phyloP scores from a whole-genome alignment of 805 yeast genomes.

The Tanozyma kutaoensis region DNA sequence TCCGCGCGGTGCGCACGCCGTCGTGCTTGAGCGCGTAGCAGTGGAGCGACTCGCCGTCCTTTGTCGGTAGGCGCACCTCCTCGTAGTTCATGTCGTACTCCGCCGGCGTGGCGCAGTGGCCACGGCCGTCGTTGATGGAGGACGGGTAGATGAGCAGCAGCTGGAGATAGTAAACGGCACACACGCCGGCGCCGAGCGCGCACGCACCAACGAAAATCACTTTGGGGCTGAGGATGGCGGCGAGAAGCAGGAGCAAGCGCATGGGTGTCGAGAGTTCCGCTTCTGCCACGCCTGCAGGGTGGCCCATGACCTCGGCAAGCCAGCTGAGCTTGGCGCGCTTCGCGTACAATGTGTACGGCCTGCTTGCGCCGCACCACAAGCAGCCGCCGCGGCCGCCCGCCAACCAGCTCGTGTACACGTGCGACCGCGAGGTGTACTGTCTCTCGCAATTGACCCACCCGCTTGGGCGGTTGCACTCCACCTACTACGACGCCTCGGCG shows the following conservation, averaged over 20 bases:
- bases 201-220: too few species aligned
- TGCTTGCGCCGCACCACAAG: conserved; percentile 11
- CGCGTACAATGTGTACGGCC: conserved; percentile 49
- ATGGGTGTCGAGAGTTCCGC: too few species aligned
- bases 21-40: conserved; percentile 39
- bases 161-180: conserved; percentile 58
- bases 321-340: conserved; percentile 42
- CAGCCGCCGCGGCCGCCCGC: conserved; percentile 3
- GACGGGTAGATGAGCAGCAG: conserved; percentile 72
- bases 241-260: too few species aligned
- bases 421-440: conserved; percentile 12
- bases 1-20: conserved; percentile 29
- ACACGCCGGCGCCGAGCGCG: too few species aligned
- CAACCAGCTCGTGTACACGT: conserved; percentile 7
- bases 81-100: conserved; percentile 51
- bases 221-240: too few species aligned
- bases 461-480: conserved; percentile 4
- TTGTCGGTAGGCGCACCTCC: conserved; percentile 43
- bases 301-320: too few species aligned
- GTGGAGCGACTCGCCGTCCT: conserved; percentile 58
- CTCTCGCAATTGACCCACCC: conserved; percentile 13
- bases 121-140: conserved; percentile 59
- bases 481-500: conserved; percentile 2
- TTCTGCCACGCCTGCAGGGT: too few species aligned
- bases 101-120: conserved; percentile 67